Base-by-base conservation (phyloP, 2,329 filamentous ascomycete genomes). In the Nothophoma quercina region DNA sequence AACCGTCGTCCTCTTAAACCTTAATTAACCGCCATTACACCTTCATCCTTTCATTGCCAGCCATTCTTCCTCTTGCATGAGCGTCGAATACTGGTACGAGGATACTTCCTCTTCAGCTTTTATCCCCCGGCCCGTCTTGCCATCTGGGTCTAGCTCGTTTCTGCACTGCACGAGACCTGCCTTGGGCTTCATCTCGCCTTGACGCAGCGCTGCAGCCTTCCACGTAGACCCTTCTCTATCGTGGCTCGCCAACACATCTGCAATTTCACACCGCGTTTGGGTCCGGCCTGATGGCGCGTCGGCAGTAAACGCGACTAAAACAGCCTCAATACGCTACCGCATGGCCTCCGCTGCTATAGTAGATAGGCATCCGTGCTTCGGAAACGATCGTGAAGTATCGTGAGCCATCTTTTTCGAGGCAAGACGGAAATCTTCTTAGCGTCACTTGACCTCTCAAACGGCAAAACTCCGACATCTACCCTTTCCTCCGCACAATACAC, bases 121-220 rank as follows among this genome's bases (percentile, higher is more conserved):
- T 52, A 46, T 32, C 38, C 50, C 43, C 56, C 67, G 67, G 67
- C 59, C 67, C 67, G 66, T 52, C 57, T 57, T 51, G 55, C 64
- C 65, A 56, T 30, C 54, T 34, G 22, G 51, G 46, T 55, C 60
- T 68, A 69, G 64, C 64, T 67, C 44, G 43, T 56, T 64, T 64
- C 52, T 56, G 64, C 65, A 62, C 40, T 65, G 59, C 64, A 70
- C 68, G 64, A 70, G 68, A 70, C 68, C 65, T 58, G 57, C 51
- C 55, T 51, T 58, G 55, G 60, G 55, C 63, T 55, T 64, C 62
- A 63, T 48, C 58, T 46, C 54, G 26, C 60, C 52, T 52, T 49
- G 49, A 61, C 54, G 41, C 48, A 47, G 48, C 57, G 53, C 47
- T 49, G 32, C 59, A 62, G 58, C 52, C 51, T 52, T 62, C 67